phyloP scores from a whole-genome alignment of 441 rosid species.

The Oxalis stricta region DNA sequence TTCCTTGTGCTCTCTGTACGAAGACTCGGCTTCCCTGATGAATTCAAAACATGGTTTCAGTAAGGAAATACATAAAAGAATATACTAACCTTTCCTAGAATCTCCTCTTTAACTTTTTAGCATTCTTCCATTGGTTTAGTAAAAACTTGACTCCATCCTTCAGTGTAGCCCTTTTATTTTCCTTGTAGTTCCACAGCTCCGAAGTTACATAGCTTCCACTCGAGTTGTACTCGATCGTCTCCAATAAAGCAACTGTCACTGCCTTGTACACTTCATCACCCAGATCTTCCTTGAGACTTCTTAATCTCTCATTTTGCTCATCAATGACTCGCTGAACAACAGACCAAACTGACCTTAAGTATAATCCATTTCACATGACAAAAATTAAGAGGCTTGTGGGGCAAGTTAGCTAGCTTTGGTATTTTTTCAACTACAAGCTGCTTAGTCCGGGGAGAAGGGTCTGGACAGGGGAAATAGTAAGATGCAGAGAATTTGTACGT shows the following conservation, averaged over 20 bases:
- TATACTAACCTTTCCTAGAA: too few species aligned
- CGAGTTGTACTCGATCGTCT: conserved; percentile 77
- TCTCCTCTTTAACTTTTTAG: too few species aligned
- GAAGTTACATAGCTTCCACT: conserved; percentile 75
- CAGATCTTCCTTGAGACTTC: conserved; percentile 36
- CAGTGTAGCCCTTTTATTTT: conserved; percentile 49
- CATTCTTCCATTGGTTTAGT: conserved; percentile 46
- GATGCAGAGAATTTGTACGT: too few species aligned
- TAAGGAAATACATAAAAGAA: too few species aligned
- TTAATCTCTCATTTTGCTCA: conserved; percentile 53
- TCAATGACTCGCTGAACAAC: conserved; percentile 50
- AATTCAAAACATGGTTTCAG: too few species aligned
- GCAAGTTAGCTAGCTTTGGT: too few species aligned
- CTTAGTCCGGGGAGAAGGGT: too few species aligned
- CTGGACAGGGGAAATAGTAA: too few species aligned
- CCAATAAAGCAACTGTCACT: conserved; percentile 46
- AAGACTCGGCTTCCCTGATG: too few species aligned
- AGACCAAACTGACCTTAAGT: conserved; percentile 6
- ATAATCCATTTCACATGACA: neutral
- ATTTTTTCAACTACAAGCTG: too few species aligned
- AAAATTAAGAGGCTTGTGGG: too few species aligned
- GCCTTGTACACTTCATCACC: conserved; percentile 47
- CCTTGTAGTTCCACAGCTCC: conserved; percentile 66
- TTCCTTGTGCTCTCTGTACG: too few species aligned
- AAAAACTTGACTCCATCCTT: conserved; percentile 45